Evolutionary conservation across 78 protist genomes (phyloP).

Genomic region (Anaeramoeba ignava): DNA sequence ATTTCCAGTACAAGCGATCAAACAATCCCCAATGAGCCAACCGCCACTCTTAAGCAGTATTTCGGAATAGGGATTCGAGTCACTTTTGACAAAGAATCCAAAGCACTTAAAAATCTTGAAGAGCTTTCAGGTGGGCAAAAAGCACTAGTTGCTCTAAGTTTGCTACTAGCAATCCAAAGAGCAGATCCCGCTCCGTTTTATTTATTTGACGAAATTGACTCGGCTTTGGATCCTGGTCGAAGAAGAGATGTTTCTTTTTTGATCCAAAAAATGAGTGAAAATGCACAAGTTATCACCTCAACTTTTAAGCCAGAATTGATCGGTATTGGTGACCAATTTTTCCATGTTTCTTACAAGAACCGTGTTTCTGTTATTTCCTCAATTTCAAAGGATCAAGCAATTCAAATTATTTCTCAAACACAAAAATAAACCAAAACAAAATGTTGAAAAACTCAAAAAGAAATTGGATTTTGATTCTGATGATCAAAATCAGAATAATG

Average conservation of each 20-base stretch:
- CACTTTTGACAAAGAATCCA: not conserved
- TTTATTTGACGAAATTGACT: slow-evolving; percentile 96
- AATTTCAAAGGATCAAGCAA: not conserved
- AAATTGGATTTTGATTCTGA: too few relatives aligned
- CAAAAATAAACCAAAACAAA: too few relatives aligned
- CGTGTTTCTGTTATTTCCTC: not conserved
- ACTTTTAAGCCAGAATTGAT: slow-evolving; percentile 61
- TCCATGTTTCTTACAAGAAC: slow-evolving; percentile 25
- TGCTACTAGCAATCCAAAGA: slow-evolving; percentile 95
- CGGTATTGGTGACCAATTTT: slow-evolving; percentile 42
- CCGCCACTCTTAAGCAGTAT: not conserved
- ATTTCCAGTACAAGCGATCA: too few relatives aligned
- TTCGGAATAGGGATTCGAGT: not conserved
- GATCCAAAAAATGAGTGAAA: not conserved
- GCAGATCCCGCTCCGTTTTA: slow-evolving; percentile 98
- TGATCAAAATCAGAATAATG: too few relatives aligned
- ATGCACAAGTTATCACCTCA: slow-evolving; percentile 57
- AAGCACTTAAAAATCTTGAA: slow-evolving; percentile 10
- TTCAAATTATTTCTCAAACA: too few relatives aligned
- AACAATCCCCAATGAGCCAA: too few relatives aligned
- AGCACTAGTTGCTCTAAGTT: slow-evolving; percentile 86
- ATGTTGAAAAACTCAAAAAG: too few relatives aligned
- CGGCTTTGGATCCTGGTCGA: slow-evolving; percentile 79
- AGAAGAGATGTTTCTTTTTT: slow-evolving; percentile 65
- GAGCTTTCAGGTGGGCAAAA: slow-evolving; percentile 89